Evolutionary conservation across 768 basidiomycete genomes (phyloP), one percentile per base, ranked within the genome.

Genomic region (Xerocomus spinulosus): DNA sequence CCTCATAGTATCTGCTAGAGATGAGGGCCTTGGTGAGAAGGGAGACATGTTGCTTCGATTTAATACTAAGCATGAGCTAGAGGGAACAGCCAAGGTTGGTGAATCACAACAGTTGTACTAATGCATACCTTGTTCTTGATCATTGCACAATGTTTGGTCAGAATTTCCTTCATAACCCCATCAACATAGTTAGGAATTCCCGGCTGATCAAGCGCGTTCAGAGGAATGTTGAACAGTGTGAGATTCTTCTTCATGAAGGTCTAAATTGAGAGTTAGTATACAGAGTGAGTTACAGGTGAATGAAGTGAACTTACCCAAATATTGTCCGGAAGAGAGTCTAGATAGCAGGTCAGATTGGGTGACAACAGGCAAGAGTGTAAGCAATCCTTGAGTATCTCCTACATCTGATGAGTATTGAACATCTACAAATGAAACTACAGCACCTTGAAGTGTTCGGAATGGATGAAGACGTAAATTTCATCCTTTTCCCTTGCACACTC

Each of bases 91-190:
- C n/a, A 17, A n/a, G 18, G n/a, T n/a, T n/a, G n/a, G n/a, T n/a
- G n/a, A n/a, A n/a, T n/a, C n/a, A n/a, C n/a, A n/a, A n/a, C n/a
- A n/a, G n/a, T n/a, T n/a, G n/a, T n/a, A n/a, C n/a, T n/a, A n/a
- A n/a, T n/a, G n/a, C n/a, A 17, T 17, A 38, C 45, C 36, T 46
- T 46, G 7, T 46, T 5, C 28, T 46, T 46, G 14, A 46, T 46
- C 25, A 30, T 30, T 3, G 3, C 35, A 36, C 18, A 9, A 5
- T 38, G 45, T 18, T 38, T 38, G 5, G 36, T 37, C 4, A 46
- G 36, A 9, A 37, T 21, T 3, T 46, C 45, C 28, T 46, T 44
- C 15, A 36, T 28, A 4, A 44, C 23, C 3, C n/a, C 17, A 6
- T 26, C 24, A 20, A 44, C 26, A 9, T 35, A 18, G 6, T 44